Conservation (phyloP, 176 grass and related monocot species). For the Raddia guianensis region DNA sequence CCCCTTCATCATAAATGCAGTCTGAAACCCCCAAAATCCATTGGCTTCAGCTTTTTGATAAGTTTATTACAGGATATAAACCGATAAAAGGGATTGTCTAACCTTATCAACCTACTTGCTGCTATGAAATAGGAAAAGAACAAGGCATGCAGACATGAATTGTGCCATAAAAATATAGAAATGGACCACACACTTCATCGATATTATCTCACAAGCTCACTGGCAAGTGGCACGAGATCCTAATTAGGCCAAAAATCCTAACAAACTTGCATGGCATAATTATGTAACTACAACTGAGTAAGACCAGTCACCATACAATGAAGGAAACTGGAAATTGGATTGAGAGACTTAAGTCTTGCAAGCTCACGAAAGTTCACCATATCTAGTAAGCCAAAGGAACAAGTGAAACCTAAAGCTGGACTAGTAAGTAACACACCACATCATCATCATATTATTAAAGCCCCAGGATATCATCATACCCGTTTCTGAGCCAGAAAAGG, state of each 20-base stretch:
- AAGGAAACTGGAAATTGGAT: not conserved
- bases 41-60: not conserved
- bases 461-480: not conserved
- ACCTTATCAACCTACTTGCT: not conserved
- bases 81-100: not conserved
- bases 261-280: not conserved
- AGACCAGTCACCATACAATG: not conserved
- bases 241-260: not conserved
- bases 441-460: not conserved
- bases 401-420: not conserved
- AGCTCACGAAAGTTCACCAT: not conserved
- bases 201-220: not conserved
- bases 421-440: not conserved
- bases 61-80: not conserved
- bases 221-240: not conserved
- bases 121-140: not conserved
- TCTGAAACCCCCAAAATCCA: not conserved
- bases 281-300: not conserved
- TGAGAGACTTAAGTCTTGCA: not conserved
- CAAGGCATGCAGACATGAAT: not conserved
- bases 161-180: not conserved
- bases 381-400: not conserved
- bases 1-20: conserved; percentile 11
- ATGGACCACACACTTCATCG: not conserved
- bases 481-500: not conserved